Evolutionary conservation across 1,139 yeast species (phyloP), one percentile per base, ranked within the genome.

Genomic region (Nadsonia commutata): DNA sequence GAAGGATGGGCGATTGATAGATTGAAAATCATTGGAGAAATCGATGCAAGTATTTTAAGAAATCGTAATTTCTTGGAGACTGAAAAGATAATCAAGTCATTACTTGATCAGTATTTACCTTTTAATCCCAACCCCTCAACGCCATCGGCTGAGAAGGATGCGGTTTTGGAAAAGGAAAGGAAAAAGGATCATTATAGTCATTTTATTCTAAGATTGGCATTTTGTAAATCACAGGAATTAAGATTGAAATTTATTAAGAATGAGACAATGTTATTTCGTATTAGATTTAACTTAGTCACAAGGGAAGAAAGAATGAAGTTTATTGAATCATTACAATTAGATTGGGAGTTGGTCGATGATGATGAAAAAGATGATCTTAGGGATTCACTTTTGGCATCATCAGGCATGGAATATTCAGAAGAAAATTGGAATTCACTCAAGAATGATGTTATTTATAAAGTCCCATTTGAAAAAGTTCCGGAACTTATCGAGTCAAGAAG

Each of bases 1-100:
- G 98, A 90, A 62, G 70, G 71, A 17, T 90, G 96, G 96, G 97
- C 97, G 7, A 81, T 90, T 42, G 97, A 90, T 56, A 68, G 99
- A 49, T 70, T 90, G 50, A 78, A 80, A 56, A 76, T 90, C 8
- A 69, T 93, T 47, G 74, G 85, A 46, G 95, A 86, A 58, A 79
- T 90, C 42, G 96, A 88, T 56, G 74, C 86, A 6, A 76, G 81
- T 51, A 59, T 71, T 41, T 76, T 81, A 31, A 70, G 94, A 49
- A 78, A 80, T 49, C 78, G 78, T 55, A 62, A 73, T 1, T 59
- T 71, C 41, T 73, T 72, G 49, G 96, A 86, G 46, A 73, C 76
- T 39, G 90, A 81, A 52, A 57, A 65, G 9, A 65, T 74, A 11
- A 64, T 90, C 52, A 76, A 73, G 51, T 93, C 94, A 1, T 59